Conservation (phyloP, 805 yeast species). For the Cyberlindnera mrakii region DNA sequence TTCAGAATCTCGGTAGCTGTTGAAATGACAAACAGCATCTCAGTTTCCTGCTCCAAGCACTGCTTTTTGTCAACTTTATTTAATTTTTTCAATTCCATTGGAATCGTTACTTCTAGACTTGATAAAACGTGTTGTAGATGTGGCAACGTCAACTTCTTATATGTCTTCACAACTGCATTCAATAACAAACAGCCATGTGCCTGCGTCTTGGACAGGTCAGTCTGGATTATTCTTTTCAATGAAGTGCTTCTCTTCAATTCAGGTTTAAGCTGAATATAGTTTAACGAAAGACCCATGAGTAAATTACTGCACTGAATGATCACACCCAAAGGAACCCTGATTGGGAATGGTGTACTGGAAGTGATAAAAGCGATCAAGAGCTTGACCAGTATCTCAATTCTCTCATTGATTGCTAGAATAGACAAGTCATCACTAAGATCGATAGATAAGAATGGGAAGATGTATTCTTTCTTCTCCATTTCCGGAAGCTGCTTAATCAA, state of each 20-base stretch:
- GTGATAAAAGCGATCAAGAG: slow-evolving; percentile 41
- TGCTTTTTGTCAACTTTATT: slow-evolving; percentile 34
- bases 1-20: slow-evolving; percentile 23
- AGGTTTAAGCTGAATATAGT: slow-evolving; percentile 47
- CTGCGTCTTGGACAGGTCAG: slow-evolving; percentile 41
- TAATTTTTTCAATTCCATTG: slow-evolving; percentile 36
- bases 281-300: slow-evolving; percentile 47
- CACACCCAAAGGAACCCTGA: slow-evolving; percentile 59
- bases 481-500: slow-evolving; percentile 37
- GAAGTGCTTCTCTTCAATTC: slow-evolving; percentile 51
- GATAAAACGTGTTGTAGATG: slow-evolving; percentile 46
- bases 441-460: slow-evolving; percentile 45
- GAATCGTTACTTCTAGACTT: slow-evolving; percentile 52
- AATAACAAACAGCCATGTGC: slow-evolving; percentile 38
- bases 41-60: slow-evolving; percentile 27
- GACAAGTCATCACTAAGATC: slow-evolving; percentile 55
- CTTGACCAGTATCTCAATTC: slow-evolving; percentile 42
- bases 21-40: slow-evolving; percentile 27
- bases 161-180: slow-evolving; percentile 20
- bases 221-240: slow-evolving; percentile 37
- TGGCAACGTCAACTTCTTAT: slow-evolving; percentile 34
- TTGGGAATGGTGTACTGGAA: slow-evolving; percentile 48
- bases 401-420: slow-evolving; percentile 42
- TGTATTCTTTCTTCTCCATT: slow-evolving; percentile 20
- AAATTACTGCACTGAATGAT: slow-evolving; percentile 48